These are phyloP conservation scores for Phyllosticta capitalensis DNA, from an alignment of 2,329 filamentous ascomycete genomes.

Conservation along the genomic window DNA sequence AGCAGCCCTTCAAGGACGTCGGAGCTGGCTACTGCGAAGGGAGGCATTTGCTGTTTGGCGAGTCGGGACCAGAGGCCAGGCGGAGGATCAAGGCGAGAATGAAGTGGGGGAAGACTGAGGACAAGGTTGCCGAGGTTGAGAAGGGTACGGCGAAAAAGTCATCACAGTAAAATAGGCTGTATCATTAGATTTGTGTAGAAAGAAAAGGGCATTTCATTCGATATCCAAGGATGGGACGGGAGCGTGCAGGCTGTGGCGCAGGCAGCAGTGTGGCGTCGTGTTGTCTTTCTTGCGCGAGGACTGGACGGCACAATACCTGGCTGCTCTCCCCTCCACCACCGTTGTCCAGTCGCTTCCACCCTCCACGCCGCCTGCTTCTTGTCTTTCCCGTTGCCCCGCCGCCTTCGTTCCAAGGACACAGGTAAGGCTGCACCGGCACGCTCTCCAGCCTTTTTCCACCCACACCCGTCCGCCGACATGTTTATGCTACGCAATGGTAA, in stretches of 20 bases:
- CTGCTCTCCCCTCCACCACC: neutral
- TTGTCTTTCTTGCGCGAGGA: neutral
- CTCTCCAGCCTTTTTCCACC: neutral
- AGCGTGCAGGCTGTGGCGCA: neutral
- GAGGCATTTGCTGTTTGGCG: neutral
- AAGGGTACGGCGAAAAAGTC: neutral
- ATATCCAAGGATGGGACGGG: neutral
- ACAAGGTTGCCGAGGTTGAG: neutral
- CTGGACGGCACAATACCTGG: too few species aligned
- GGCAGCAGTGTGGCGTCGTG: neutral
- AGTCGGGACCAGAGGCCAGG: neutral
- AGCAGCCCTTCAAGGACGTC: neutral
- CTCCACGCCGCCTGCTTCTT: neutral
- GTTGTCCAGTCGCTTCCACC: neutral
- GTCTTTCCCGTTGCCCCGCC: neutral
- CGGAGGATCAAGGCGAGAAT: neutral
- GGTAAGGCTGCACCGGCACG: conserved; percentile 2
- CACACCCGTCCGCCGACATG: conserved; percentile 18
- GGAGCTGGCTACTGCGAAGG: neutral
- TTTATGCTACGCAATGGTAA: conserved; percentile 33
- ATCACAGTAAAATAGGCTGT: neutral
- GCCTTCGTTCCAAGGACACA: conserved; percentile 2
- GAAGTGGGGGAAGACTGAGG: neutral
- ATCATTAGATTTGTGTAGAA: neutral
- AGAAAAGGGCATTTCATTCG: neutral